Evolutionary conservation across 345 rosid species (phyloP).

Genomic region (Citrus maxima): DNA sequence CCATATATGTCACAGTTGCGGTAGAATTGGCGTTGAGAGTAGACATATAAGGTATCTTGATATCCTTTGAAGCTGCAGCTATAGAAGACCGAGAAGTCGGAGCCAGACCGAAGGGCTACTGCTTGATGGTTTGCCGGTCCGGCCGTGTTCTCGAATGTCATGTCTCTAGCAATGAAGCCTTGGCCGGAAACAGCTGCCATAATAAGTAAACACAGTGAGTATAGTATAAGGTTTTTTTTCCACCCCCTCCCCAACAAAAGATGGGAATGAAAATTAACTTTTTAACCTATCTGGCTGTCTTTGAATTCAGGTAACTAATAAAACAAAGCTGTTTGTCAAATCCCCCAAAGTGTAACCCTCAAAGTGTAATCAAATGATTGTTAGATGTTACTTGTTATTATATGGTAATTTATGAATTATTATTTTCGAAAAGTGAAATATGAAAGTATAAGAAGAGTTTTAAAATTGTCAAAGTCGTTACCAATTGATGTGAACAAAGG

Average conservation of each 20-base stretch:
- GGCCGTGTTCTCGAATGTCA: conserved; percentile 86
- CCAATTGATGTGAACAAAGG: background rate
- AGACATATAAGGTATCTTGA: conserved; percentile 86
- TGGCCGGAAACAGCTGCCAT: conserved; percentile 55
- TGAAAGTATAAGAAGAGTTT: background rate
- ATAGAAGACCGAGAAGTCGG: conserved; percentile 78
- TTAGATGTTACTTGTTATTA: background rate
- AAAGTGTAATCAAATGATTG: background rate
- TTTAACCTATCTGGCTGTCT: no score
- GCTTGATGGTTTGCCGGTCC: conserved; percentile 85
- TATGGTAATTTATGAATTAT: background rate
- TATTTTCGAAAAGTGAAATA: background rate
- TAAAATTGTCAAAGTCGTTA: background rate
- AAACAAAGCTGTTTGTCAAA: no score
- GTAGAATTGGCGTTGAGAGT: conserved; percentile 79
- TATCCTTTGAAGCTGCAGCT: conserved; percentile 80
- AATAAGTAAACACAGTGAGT: conserved; percentile 4
- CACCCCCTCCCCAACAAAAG: no score
- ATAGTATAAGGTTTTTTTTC: background rate
- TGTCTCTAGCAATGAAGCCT: conserved; percentile 72
- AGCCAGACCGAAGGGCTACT: conserved; percentile 79
- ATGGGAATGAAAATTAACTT: no score
- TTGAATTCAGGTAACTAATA: no score
- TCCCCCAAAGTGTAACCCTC: no score
- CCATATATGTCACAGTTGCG: conserved; percentile 73